Evolutionary conservation across 2,329 filamentous ascomycete species (phyloP), one percentile per base, ranked within the genome.

Genomic region (Aspergillus sp.): DNA sequence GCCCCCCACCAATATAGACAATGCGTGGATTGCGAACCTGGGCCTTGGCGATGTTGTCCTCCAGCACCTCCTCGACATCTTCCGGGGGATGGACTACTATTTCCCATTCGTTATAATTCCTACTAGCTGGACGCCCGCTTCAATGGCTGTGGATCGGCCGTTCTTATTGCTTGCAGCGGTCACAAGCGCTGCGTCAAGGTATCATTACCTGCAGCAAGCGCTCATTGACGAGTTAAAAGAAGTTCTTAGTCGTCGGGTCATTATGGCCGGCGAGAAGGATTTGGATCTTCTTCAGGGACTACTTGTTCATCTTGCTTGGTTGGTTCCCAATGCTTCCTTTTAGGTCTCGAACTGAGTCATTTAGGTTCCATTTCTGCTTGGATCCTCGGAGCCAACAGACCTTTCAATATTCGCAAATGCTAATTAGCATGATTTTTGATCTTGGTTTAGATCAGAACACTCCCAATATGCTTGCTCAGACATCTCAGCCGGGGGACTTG

Each of bases 341-440:
- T 31, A 8, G 37, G 15, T 6, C 11, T 19, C 23, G n/a, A 41
- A 15, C 15, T 37, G 14, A 39, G 15, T n/a, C 1, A 40, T 40
- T 8, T 14, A 54, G 52, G 52, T 54, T 54, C n/a, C 52, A 54
- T 24, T 54, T 54, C 52, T 24, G 44, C 17, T 37, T 54, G 17
- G 35, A 46, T 31, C 52, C 52, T 4, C 17, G 52, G 39, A 54
- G 52, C 19, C 41, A 21, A 7, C 52, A 54, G 17, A 47, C 52
- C 6, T 54, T 47, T 14, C 52, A 43, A 47, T 54, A 54, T 27
- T 17, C 47, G 15, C 52, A 54, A 21, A 37, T 54, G 7, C 19
- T 33, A 24, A 45, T 54, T 27, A n/a, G 52, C 19, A 47, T 54
- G 52, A 33, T 39, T 6, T 15, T 47, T 19, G 52, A 54, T 14